These are phyloP conservation scores for Triticum urartu DNA, from an alignment of 176 grass and related monocot species.

Conservation along the genomic window DNA sequence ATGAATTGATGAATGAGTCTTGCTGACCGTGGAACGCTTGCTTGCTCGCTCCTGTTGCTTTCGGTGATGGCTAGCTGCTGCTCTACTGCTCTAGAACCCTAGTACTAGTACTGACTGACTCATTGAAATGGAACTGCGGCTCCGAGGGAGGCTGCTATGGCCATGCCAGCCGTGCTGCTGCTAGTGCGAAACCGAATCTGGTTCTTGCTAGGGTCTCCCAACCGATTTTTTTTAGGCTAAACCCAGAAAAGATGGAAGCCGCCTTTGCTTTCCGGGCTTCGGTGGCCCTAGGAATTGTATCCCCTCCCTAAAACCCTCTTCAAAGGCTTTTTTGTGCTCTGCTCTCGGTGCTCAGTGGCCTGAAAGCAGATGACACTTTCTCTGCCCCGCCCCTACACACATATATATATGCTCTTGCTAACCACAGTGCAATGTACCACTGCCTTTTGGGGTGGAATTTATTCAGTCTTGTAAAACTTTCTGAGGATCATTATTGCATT, in stretches of 20 bases:
- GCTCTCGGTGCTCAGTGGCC: neutral
- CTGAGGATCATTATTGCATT: neutral
- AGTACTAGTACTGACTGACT: too few species aligned
- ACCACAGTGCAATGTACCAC: neutral
- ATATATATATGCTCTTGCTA: neutral
- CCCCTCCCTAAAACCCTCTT: slow-evolving; percentile 9
- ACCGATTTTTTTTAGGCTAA: neutral
- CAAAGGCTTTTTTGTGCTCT: neutral
- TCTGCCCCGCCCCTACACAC: neutral
- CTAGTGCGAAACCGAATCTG: slow-evolving; percentile 18
- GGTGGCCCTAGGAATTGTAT: slow-evolving; percentile 44
- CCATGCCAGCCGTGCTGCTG: neutral
- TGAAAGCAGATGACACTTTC: neutral
- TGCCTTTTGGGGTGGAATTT: neutral
- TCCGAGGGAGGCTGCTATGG: neutral
- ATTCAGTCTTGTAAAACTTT: neutral
- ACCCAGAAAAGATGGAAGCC: neutral
- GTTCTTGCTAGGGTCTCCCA: slow-evolving; percentile 1
- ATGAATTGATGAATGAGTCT: neutral
- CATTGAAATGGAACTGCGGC: neutral
- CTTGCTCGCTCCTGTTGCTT: too few species aligned
- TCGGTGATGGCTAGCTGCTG: neutral
- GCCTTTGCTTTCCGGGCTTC: slow-evolving; percentile 27
- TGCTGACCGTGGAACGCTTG: neutral
- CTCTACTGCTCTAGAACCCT: too few species aligned